Conservation (phyloP, 192 early-diverging fungal genomes). For the Coemansia sp. region DNA sequence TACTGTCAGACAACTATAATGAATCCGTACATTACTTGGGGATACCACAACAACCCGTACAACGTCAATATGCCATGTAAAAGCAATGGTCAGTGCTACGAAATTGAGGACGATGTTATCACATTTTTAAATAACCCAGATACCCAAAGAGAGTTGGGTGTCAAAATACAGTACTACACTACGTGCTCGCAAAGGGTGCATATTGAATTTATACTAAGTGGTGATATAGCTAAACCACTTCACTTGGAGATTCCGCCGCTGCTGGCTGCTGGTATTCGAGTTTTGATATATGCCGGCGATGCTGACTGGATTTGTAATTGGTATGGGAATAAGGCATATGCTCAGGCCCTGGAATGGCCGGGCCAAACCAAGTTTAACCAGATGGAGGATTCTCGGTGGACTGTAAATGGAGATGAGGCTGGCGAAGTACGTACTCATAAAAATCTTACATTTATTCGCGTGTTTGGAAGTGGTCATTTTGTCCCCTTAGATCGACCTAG, state of each 20-base stretch:
- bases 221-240: constrained; percentile 90
- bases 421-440: constrained; percentile 72
- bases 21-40: constrained; percentile 64
- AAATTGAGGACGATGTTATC: constrained; percentile 79
- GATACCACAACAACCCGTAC: constrained; percentile 88
- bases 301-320: constrained; percentile 95
- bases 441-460: constrained; percentile 83
- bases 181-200: constrained; percentile 88
- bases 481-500: constrained; percentile 90
- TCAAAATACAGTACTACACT: constrained; percentile 68
- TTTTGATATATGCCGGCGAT: constrained; percentile 92
- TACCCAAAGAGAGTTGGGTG: constrained; percentile 76
- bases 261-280: constrained; percentile 78
- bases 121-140: constrained; percentile 75
- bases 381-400: constrained; percentile 75
- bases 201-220: constrained; percentile 74
- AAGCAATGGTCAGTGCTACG: constrained; percentile 82
- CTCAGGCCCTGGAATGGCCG: constrained; percentile 81
- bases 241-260: constrained; percentile 67
- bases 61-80: constrained; percentile 90
- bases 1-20: constrained; percentile 87
- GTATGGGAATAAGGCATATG: constrained; percentile 90
- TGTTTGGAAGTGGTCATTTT: constrained; percentile 90
- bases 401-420: constrained; percentile 60
- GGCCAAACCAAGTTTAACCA: constrained; percentile 71